A percentile compares a stretch with the other conserved stretches of the same genome.
Conservation (phyloP, 148 eudicot genomes). For the Selenicereus undatus region DNA sequence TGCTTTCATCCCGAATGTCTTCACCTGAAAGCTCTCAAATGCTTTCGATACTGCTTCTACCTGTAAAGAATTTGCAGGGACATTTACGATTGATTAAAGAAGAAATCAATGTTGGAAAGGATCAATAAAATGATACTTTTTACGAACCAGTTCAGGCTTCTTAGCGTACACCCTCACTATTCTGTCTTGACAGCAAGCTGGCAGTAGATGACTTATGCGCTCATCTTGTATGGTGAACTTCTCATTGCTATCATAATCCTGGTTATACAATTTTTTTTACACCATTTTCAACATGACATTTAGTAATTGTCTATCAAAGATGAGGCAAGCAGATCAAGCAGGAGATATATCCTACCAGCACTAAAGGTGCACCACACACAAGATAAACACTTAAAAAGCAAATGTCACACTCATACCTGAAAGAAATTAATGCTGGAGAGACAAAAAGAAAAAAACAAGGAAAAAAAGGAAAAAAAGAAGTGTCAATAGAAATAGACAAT, state of each 20-base stretch:
- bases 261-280: slow-evolving; percentile 7
- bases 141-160: slow-evolving; percentile 63
- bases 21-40: slow-evolving; percentile 67
- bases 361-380: neutral
- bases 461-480: slow-evolving; percentile 17
- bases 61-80: slow-evolving; percentile 28
- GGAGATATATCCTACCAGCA: neutral
- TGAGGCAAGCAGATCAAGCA: neutral
- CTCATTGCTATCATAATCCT: slow-evolving; percentile 64
- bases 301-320: neutral
- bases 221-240: slow-evolving; percentile 53
- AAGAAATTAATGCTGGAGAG: slow-evolving; percentile 76
- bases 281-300: neutral
- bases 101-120: neutral
- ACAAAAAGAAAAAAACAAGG: slow-evolving; percentile 29
- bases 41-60: slow-evolving; percentile 73
- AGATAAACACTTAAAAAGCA: neutral
- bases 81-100: neutral
- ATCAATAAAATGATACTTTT: neutral
- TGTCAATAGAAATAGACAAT: neutral
- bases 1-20: slow-evolving; percentile 47
- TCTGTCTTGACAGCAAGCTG: slow-evolving; percentile 58
- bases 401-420: slow-evolving; percentile 41
- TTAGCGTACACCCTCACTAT: slow-evolving; percentile 86
- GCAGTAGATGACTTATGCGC: slow-evolving; percentile 68